These are phyloP conservation scores for Acephala macrosclerotiorum DNA, from an alignment of 2,329 filamentous ascomycete genomes.

Conservation along the genomic window DNA sequence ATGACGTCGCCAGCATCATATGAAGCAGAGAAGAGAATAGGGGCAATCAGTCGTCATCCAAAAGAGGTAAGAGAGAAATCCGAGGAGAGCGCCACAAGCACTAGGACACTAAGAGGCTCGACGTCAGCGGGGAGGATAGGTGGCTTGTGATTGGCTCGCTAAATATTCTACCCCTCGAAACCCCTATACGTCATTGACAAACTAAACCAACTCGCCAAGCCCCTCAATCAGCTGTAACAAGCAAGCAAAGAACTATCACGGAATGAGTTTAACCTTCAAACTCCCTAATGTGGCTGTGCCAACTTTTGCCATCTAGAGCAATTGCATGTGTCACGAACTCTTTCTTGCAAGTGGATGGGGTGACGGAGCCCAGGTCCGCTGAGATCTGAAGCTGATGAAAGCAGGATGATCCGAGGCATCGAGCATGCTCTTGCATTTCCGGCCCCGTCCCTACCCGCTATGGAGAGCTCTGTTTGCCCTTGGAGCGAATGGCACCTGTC, in stretches of 20 bases:
- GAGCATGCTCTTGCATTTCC: too few species aligned
- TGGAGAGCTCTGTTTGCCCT: neutral
- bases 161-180: slow-evolving; percentile 20
- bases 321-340: slow-evolving; percentile 1
- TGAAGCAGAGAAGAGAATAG: neutral
- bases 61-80: slow-evolving; percentile 8
- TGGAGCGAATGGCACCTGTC: slow-evolving; percentile 12
- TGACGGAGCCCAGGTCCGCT: neutral
- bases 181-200: slow-evolving; percentile 25
- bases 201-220: neutral
- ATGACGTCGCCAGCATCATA: slow-evolving; percentile 7
- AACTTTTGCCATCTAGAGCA: slow-evolving; percentile 13
- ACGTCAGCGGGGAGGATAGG: slow-evolving; percentile 31
- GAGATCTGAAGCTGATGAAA: neutral
- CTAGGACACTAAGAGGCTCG: neutral
- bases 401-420: slow-evolving; percentile 7
- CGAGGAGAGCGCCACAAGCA: neutral
- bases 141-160: slow-evolving; percentile 28
- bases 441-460: slow-evolving; percentile 1
- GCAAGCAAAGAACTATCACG: neutral
- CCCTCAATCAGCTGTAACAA: neutral
- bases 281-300: slow-evolving; percentile 24
- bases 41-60: slow-evolving; percentile 1
- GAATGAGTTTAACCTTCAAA: slow-evolving; percentile 11
- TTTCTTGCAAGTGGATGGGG: neutral